A percentile compares a stretch with the other conserved stretches of the same genome.
phyloP scores from a whole-genome alignment of 2,329 filamentous ascomycete genomes.

The Amauroascus verrucosus region DNA sequence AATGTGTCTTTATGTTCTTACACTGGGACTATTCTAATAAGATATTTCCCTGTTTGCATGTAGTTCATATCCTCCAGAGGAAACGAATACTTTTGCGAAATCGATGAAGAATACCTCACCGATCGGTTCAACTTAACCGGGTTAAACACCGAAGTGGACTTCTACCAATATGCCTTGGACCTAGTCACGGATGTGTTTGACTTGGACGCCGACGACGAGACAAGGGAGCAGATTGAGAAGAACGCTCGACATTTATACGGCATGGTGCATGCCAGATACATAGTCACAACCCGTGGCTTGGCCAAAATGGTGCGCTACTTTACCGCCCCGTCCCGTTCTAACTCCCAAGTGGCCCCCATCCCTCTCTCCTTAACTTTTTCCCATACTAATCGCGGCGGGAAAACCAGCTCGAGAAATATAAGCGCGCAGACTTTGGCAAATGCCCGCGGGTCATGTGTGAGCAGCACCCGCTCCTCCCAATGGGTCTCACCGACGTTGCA shows the following conservation, averaged over 20 bases:
- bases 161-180: slow-evolving; percentile 97
- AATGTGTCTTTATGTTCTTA: too few species aligned
- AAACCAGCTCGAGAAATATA: slow-evolving; percentile 94
- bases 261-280: slow-evolving; percentile 89
- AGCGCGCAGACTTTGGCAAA: slow-evolving; percentile 95
- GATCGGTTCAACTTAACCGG: slow-evolving; percentile 97
- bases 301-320: slow-evolving; percentile 87
- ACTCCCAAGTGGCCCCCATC: neutral
- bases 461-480: slow-evolving; percentile 82
- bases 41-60: neutral
- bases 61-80: slow-evolving; percentile 96
- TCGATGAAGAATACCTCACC: slow-evolving; percentile 96
- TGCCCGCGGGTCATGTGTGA: slow-evolving; percentile 94
- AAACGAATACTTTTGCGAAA: slow-evolving; percentile 99
- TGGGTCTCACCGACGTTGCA: slow-evolving; percentile 83
- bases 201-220: slow-evolving; percentile 95
- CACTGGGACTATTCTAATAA: neutral
- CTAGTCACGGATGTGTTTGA: slow-evolving; percentile 98
- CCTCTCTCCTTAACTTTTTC: neutral
- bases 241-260: slow-evolving; percentile 92
- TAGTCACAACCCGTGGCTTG: slow-evolving; percentile 86
- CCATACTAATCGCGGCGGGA: neutral
- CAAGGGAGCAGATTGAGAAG: slow-evolving; percentile 96
- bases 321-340: slow-evolving; percentile 12
- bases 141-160: slow-evolving; percentile 92